Evolutionary conservation across 352 stramenopile genomes (phyloP), one percentile per base, ranked within the genome.

Genomic region (Phytophthora constricta): DNA sequence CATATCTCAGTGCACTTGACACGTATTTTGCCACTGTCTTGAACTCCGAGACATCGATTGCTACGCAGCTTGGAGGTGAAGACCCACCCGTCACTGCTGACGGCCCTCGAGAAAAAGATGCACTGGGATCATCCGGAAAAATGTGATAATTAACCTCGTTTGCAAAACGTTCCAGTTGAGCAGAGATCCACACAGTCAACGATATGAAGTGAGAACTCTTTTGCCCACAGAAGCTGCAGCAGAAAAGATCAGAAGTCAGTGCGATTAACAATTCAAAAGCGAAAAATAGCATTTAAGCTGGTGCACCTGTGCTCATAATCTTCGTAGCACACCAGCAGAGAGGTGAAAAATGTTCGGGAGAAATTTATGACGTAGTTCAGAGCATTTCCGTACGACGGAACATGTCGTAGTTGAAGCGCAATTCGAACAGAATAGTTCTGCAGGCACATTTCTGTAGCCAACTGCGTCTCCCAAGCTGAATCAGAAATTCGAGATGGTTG

Each of bases 311-410:
- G 75, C 43, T 89, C 79, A 25, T 80, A 93, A 66, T 95, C 87
- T 34, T 95, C 78, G 58, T 93, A 95, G 61, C 85, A 93, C 43
- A 93, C 84, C 4, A 95, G 68, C 10, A 95, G 62, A 0, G 85
- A 91, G n/a, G 87, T 92, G 75, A 95, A 95, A 70, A 95, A 93
- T 0, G 87, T 92, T 11, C 87, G 71, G 4, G 87, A 93, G 31
- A 93, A 74, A 31, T 92, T 91, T 51, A 95, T 89, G 20, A 95
- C 84, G 57, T 92, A 95, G 62, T 89, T 88, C 43, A 93, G 77
- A 20, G 77, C 66, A 58, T 91, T 90, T 10, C 87, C 87, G 28
- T 87, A 86, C 19, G 84, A 90, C 25, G 82, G 83, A 2, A 95
- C 86, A 22, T 90, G 79, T 3, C 85, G 84, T 33, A 95, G 68